Base-by-base conservation (phyloP, 345 rosid species). In the Sonneratia caseolaris region DNA sequence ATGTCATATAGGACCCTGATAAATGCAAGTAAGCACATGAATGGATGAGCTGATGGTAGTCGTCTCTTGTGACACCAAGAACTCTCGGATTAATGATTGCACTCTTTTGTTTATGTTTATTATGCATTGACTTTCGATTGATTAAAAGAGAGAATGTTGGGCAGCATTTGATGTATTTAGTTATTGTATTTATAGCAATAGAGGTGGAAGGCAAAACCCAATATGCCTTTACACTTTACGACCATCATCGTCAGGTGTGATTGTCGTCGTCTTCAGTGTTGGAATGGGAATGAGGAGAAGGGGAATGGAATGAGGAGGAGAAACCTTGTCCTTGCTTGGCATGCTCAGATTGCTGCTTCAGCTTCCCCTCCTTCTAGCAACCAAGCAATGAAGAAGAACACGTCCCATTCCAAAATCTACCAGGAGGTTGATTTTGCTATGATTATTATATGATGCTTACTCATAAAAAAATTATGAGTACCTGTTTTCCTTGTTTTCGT, bases 341-440 rank as follows among this genome's bases (percentile, higher is more conserved):
- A 74, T 64, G 76, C 80, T 48, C 82, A 86, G 53, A 71, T 79
- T 64, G 66, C 83, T 37, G 83, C 90, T 76, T 87, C 94, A 81
- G 89, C 89, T 84, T 83, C 91, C 75, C 88, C 91, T 79, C 79
- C 78, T 78, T 80, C 82, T 79, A 75, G 82, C 80, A 83, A 79
- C 84, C 89, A 81, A 11, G 32, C 3, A 86, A 87, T 78, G 81
- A 82, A 74, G 36, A 82, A 77, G 81, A 91, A 81, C 78, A 82
- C 89, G 24, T 71, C 87, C 74, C 84, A 75, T 79, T 88, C 75
- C 83, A 82, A 81, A 82, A 55, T 38, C 77, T 85, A 83, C 82
- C 83, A 85, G 86, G 94, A 92, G 98, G 98, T 92, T 86, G 77
- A 81, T 82, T 83, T 84, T 81, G 74, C 53, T 68, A 43, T 68